Evolutionary conservation across 208 protist genomes (phyloP).

Genomic region (Acanthamoeba sp.): DNA sequence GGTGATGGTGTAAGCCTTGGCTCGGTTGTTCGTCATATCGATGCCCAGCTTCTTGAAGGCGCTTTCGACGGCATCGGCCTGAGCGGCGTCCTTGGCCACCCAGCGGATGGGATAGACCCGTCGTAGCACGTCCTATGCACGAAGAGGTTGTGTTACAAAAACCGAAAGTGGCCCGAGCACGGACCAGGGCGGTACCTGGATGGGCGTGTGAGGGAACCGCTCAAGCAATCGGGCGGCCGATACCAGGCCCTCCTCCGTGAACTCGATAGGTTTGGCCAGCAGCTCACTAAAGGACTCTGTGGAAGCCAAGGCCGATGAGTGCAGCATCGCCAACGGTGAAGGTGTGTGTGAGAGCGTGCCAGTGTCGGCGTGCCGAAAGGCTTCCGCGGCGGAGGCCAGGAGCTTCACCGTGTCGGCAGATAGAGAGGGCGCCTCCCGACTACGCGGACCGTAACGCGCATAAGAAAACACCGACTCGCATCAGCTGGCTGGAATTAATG

Average conservation of each 20-base stretch:
- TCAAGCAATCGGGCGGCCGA: slow-evolving; percentile 10
- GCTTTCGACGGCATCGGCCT: slow-evolving; percentile 6
- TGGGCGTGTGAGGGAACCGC: slow-evolving; percentile 3
- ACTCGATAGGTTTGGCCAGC: slow-evolving; percentile 59
- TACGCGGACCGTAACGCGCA: too few relatives aligned
- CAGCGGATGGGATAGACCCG: slow-evolving; percentile 48
- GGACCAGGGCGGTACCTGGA: neutral
- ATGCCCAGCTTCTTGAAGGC: slow-evolving; percentile 33
- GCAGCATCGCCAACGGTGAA: neutral
- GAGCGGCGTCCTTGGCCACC: slow-evolving; percentile 22
- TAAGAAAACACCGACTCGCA: too few relatives aligned
- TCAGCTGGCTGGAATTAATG: too few relatives aligned
- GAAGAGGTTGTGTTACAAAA: neutral
- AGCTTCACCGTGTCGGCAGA: neutral
- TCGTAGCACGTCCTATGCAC: neutral
- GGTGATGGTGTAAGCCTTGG: neutral
- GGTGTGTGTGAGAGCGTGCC: neutral
- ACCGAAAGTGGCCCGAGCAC: neutral
- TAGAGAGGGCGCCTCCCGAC: neutral
- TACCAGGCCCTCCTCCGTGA: slow-evolving; percentile 37
- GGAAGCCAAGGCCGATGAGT: too few relatives aligned
- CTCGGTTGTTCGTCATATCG: neutral
- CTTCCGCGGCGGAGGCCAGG: neutral
- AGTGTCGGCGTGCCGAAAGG: neutral
- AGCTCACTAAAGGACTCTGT: slow-evolving; percentile 54